Percentiles rank a stretch among this genome's conserved stretches.
Conservation (phyloP, 805 yeast genomes). For the Blastobotrys robertii region DNA sequence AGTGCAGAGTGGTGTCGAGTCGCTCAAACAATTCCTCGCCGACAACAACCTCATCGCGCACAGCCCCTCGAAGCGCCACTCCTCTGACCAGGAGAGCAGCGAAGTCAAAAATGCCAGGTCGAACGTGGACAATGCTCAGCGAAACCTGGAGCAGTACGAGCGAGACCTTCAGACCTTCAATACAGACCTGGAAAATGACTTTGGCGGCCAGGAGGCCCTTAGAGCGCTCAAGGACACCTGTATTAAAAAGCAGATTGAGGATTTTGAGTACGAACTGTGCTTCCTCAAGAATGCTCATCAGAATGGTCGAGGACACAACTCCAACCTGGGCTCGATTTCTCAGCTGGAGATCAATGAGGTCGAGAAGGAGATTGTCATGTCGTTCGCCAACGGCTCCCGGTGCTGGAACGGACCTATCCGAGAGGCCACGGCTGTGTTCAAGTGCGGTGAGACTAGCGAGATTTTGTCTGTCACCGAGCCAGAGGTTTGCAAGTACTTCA, state of each 20-base stretch:
- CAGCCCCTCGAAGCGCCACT: too few relatives aligned
- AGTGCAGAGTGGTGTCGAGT: neutral
- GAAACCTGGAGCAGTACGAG: slow-evolving; percentile 12
- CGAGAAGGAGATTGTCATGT: slow-evolving; percentile 27
- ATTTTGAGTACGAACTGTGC: slow-evolving; percentile 58
- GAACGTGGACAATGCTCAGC: slow-evolving; percentile 11
- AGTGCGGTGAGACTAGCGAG: slow-evolving; percentile 53
- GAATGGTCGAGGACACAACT: slow-evolving; percentile 37
- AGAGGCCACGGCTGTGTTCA: slow-evolving; percentile 50
- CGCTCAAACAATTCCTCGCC: neutral
- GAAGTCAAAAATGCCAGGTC: slow-evolving; percentile 11
- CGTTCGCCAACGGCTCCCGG: slow-evolving; percentile 53
- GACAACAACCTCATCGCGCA: neutral
- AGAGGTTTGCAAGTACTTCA: slow-evolving; percentile 71
- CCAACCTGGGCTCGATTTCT: slow-evolving; percentile 41
- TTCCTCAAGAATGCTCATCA: slow-evolving; percentile 50
- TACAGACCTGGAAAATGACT: slow-evolving; percentile 17
- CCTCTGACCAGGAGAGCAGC: slow-evolving; percentile 7
- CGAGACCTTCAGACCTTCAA: slow-evolving; percentile 11
- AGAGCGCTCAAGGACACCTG: slow-evolving; percentile 46
- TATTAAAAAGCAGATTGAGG: slow-evolving; percentile 47
- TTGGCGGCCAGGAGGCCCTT: slow-evolving; percentile 58
- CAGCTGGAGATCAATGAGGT: slow-evolving; percentile 17
- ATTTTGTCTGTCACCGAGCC: slow-evolving; percentile 73
- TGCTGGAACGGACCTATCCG: slow-evolving; percentile 96